Conservation (phyloP, 306 rosid genomes). For the Prinsepia uniflora region DNA sequence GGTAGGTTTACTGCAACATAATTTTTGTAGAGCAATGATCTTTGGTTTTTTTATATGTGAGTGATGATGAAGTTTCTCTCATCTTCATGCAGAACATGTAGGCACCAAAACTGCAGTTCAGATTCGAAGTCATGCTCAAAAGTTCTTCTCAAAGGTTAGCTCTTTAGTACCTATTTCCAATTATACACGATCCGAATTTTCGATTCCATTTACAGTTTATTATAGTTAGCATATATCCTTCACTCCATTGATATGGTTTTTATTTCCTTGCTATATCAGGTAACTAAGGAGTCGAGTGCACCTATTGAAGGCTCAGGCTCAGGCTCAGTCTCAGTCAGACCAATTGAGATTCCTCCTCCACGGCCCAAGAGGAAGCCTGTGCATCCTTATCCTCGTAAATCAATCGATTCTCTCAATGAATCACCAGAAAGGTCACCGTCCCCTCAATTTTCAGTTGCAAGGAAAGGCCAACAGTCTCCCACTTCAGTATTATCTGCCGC, state of each 20-base stretch:
- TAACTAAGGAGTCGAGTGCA: slow-evolving; percentile 58
- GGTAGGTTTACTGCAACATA: slow-evolving; percentile 39
- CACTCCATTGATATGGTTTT: slow-evolving; percentile 6
- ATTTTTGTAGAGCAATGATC: slow-evolving; percentile 1
- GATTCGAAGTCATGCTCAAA: slow-evolving; percentile 99
- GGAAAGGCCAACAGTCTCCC: slow-evolving; percentile 63
- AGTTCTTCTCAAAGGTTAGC: slow-evolving; percentile 91
- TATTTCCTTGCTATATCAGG: slow-evolving; percentile 51
- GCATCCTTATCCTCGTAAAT: slow-evolving; percentile 94
- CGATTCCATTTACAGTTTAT: slow-evolving; percentile 1
- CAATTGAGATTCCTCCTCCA: slow-evolving; percentile 88
- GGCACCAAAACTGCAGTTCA: slow-evolving; percentile 97
- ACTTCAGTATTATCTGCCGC: slow-evolving; percentile 63
- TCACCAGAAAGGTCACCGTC: slow-evolving; percentile 56
- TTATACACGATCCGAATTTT: neutral
- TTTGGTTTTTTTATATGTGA: slow-evolving; percentile 4
- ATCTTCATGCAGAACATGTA: slow-evolving; percentile 79
- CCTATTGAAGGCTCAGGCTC: slow-evolving; percentile 52
- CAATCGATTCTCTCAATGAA: slow-evolving; percentile 39
- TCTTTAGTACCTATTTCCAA: slow-evolving; percentile 12
- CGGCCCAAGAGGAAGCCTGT: slow-evolving; percentile 90
- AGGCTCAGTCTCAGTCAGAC: slow-evolving; percentile 48
- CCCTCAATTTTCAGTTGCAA: slow-evolving; percentile 38
- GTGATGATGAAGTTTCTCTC: slow-evolving; percentile 29
- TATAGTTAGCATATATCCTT: slow-evolving; percentile 15